Percentiles rank a stretch among this genome's conserved stretches.
Evolutionary conservation across 768 basidiomycete species (phyloP).

Genomic region (Collybia nuda): DNA sequence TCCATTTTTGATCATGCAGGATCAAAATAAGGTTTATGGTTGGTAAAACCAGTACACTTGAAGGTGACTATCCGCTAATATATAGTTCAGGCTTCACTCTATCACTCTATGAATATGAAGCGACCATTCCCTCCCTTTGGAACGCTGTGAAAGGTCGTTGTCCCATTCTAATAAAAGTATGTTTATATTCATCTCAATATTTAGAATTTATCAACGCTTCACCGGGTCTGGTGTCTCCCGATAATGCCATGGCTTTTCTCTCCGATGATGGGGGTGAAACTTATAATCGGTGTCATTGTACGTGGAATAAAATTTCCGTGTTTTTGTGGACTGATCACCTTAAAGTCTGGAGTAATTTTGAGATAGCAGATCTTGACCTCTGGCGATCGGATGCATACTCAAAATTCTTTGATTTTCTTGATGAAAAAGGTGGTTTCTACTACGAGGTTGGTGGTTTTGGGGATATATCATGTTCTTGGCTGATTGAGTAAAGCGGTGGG

Average conservation of each 20-base stretch:
- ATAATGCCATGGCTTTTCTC: slow-evolving; percentile 81
- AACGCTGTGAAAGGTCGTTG: slow-evolving; percentile 61
- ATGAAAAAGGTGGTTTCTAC: slow-evolving; percentile 82
- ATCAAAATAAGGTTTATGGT: slow-evolving; percentile 85
- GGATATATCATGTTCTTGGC: background rate
- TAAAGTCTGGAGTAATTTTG: slow-evolving; percentile 91
- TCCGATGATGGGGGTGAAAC: slow-evolving; percentile 73
- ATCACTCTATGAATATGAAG: slow-evolving; percentile 78
- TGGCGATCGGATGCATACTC: slow-evolving; percentile 83
- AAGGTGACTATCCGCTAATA: background rate
- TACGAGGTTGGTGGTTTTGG: slow-evolving; percentile 58
- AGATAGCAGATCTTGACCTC: slow-evolving; percentile 82
- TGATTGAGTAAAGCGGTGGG: slow-evolving; percentile 65
- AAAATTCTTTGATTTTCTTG: slow-evolving; percentile 82
- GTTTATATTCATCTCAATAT: slow-evolving; percentile 1
- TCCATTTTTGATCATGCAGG: slow-evolving; percentile 87
- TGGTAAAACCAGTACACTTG: slow-evolving; percentile 8
- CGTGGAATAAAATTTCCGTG: slow-evolving; percentile 17
- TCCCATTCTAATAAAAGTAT: too few relatives aligned
- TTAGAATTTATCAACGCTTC: slow-evolving; percentile 75
- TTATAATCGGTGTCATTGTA: slow-evolving; percentile 79
- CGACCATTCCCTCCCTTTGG: slow-evolving; percentile 90
- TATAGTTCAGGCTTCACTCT: slow-evolving; percentile 72
- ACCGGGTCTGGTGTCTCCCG: slow-evolving; percentile 56
- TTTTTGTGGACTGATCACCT: slow-evolving; percentile 3